Evolutionary conservation across 2,329 filamentous ascomycete species (phyloP), one percentile per base, ranked within the genome.

Genomic region (Penicillium vulpinum): DNA sequence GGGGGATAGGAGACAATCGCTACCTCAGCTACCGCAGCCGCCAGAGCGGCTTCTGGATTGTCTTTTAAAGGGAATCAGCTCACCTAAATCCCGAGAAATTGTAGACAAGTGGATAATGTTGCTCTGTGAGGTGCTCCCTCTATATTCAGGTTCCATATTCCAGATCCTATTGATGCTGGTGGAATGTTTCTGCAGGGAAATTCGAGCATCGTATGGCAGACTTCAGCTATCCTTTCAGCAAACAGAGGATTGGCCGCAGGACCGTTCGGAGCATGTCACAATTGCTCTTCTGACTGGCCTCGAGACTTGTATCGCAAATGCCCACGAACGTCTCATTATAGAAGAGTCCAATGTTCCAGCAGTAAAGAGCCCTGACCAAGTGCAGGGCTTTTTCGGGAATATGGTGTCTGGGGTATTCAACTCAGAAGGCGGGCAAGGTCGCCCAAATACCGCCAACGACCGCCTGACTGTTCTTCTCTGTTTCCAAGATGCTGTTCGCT

Each of bases 61-160:
- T 69, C 81, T 99, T 13, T 87, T 91, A 59, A 85, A 87, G 44
- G 94, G 92, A 0, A 87, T 99, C 48, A 86, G 89, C 53, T 90
- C 91, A 4, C 72, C 83, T 3, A 86, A 81, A 51, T 92, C 90
- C 63, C 86, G 91, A 5, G 81, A 86, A 9, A 88, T 95, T 6
- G 79, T 99, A 35, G 92, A 97, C 66, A 92, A 90, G 70, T 99
- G 95, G 95, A 87, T 97, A 10, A 82, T 85, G 29, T 92, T 99
- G 64, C 80, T 99, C 8, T 85, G 86, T 5, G 89, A 93, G 69
- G 90, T 91, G 43, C 78, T 99, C 29, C 91, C 92, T 0, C 81
- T 96, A 15, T 96, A 96, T 73, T 84, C 89, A 0, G 87, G 90
- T 41, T 86, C 88, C 5, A 91, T 97, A 44, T 97, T 97, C 71